phyloP scores from a whole-genome alignment of 176 grass and related monocot species.

The Neostapfia colusana region DNA sequence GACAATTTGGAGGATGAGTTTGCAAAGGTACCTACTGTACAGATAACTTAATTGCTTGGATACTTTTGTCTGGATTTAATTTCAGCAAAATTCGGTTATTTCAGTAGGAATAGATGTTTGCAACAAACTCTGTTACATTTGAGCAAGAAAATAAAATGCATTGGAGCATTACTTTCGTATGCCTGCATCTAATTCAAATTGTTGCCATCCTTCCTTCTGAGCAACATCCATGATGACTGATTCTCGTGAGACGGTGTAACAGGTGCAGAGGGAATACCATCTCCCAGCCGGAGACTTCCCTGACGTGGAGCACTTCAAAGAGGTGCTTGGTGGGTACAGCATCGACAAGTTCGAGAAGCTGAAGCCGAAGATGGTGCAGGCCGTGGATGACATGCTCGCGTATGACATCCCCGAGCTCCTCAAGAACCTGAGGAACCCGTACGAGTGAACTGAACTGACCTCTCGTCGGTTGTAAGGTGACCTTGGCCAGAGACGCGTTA shows the following conservation, averaged over 20 bases:
- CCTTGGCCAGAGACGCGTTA: not conserved
- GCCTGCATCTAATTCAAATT: not conserved
- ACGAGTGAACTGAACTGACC: conserved; percentile 44
- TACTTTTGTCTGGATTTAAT: not conserved
- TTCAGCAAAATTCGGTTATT: not conserved
- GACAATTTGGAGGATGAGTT: conserved; percentile 73
- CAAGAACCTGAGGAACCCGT: conserved; percentile 84
- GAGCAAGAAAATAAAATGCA: not conserved
- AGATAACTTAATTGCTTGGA: conserved; percentile 3
- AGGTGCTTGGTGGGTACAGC: conserved; percentile 72
- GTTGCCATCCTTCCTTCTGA: not conserved
- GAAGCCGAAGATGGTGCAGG: conserved; percentile 88
- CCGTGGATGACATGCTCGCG: conserved; percentile 84
- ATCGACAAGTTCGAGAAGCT: conserved; percentile 98
- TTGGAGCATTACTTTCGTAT: not conserved
- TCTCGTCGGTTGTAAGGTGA: conserved; percentile 34
- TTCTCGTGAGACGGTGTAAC: conserved; percentile 6
- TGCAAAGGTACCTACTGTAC: conserved; percentile 61
- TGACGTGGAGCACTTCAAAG: conserved; percentile 78
- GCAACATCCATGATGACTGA: not conserved
- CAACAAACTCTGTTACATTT: not conserved
- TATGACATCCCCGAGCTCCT: conserved; percentile 83
- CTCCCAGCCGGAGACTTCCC: conserved; percentile 87
- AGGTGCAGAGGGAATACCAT: conserved; percentile 86
- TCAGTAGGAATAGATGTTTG: not conserved